Evolutionary conservation across 2,329 filamentous ascomycete species (phyloP).

Genomic region (Cladophialophora bantiana): DNA sequence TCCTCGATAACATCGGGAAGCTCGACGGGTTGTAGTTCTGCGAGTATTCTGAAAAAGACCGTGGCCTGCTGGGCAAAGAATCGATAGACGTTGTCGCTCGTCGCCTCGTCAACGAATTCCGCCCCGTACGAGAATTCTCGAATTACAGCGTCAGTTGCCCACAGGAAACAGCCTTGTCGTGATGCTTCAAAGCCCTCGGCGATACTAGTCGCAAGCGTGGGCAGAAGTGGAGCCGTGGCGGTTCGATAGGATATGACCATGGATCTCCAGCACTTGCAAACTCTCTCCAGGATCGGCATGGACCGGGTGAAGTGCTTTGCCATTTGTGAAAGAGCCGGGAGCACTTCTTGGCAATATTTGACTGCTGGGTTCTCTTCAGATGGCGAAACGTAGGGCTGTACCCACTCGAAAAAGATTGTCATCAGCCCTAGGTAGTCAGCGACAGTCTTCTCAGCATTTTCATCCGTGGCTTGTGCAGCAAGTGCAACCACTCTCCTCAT

Average conservation of each 20-base stretch:
- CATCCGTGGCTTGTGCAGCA: slow-evolving; percentile 82
- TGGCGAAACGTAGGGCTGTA: slow-evolving; percentile 75
- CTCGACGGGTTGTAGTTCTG: slow-evolving; percentile 78
- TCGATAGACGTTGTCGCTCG: slow-evolving; percentile 84
- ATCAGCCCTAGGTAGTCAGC: slow-evolving; percentile 92
- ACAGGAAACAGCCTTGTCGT: slow-evolving; percentile 95
- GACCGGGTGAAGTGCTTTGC: slow-evolving; percentile 87
- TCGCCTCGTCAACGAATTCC: slow-evolving; percentile 81
- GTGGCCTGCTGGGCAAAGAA: slow-evolving; percentile 96
- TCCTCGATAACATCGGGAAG: slow-evolving; percentile 90
- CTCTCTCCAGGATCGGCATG: slow-evolving; percentile 86
- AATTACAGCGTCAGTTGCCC: slow-evolving; percentile 93
- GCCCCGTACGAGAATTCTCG: slow-evolving; percentile 93
- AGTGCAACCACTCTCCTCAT: slow-evolving; percentile 84
- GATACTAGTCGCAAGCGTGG: slow-evolving; percentile 85
- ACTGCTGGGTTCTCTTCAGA: slow-evolving; percentile 85
- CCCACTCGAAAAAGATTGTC: slow-evolving; percentile 83
- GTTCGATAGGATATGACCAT: slow-evolving; percentile 97
- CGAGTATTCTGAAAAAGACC: slow-evolving; percentile 87
- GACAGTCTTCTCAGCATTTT: slow-evolving; percentile 82
- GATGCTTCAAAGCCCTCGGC: slow-evolving; percentile 84
- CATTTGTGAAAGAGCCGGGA: slow-evolving; percentile 84
- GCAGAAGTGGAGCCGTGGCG: slow-evolving; percentile 83
- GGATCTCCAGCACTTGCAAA: slow-evolving; percentile 94
- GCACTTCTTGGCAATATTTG: slow-evolving; percentile 94